phyloP scores from a whole-genome alignment of 2,329 filamentous ascomycete species.

The Coniochaeta sp. region DNA sequence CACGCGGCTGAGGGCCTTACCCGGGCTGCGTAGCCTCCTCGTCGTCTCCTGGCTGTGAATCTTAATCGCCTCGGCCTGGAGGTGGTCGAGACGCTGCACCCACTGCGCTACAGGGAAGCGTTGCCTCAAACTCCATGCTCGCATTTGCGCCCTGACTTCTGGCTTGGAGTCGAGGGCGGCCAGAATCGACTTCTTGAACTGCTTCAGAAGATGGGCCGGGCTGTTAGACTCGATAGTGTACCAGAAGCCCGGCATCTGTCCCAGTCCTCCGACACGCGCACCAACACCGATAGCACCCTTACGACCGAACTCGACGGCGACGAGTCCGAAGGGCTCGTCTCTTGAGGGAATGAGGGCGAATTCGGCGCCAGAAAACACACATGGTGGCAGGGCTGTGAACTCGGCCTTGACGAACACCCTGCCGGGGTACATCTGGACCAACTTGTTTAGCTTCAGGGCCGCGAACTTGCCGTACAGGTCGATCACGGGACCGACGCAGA shows the following conservation, averaged over 20 bases:
- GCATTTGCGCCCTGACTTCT: constrained; percentile 52
- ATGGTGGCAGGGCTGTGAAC: constrained; percentile 59
- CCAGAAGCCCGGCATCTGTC: constrained; percentile 67
- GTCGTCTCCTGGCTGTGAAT: constrained; percentile 29
- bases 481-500: constrained; percentile 60
- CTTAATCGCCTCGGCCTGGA: constrained; percentile 54
- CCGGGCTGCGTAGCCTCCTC: constrained; percentile 9
- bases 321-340: constrained; percentile 63
- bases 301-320: constrained; percentile 62
- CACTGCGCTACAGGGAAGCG: constrained; percentile 62
- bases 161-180: constrained; percentile 50
- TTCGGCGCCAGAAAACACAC: constrained; percentile 60
- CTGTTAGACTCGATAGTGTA: constrained; percentile 61
- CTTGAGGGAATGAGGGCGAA: constrained; percentile 62
- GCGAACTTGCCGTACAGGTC: constrained; percentile 64
- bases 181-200: constrained; percentile 59
- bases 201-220: constrained; percentile 54
- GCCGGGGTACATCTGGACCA: constrained; percentile 60
- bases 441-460: constrained; percentile 54
- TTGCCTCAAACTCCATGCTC: constrained; percentile 57
- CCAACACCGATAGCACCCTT: constrained; percentile 63
- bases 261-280: constrained; percentile 57
- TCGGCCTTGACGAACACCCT: constrained; percentile 60
- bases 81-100: constrained; percentile 56
- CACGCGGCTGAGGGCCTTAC: constrained; percentile 8